Evolutionary conservation across 352 stramenopile genomes (phyloP), one percentile per base, ranked within the genome.

Genomic region (Phytopythium montanum): DNA sequence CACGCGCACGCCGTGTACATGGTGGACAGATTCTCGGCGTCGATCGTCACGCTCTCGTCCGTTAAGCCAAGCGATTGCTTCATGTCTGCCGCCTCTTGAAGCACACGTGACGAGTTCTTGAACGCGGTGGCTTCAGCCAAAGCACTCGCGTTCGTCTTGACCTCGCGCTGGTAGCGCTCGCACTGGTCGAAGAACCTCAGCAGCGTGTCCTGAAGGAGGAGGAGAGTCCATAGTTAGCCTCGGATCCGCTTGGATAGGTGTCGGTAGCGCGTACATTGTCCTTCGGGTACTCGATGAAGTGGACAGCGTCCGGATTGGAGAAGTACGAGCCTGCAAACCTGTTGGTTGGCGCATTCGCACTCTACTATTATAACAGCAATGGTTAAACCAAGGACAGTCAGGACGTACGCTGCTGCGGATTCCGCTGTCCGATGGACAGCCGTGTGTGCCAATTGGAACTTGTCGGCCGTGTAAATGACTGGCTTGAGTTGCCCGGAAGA

Each of bases 141-240:
- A 10, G 65, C 65, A 14, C 61, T 72, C 23, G 61, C 28, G 50
- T 89, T 88, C 0, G 70, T 60, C 31, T 70, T 72, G n/a, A 91
- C 70, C 2, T 85, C 68, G 23, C 54, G 59, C 28, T 71, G 64
- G 55, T 88, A 91, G 14, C 72, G 72, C 8, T 70, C 56, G 28
- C 81, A 91, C 21, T 70, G 56, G 41, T 88, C 81, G 60, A 81
- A 89, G 62, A 87, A 89, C 0, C 81, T 72, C 28, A 88, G 60
- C 0, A 87, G 56, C 5, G 57, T 38, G 39, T 88, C 79, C 75
- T 86, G 39, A 5, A 41, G 4, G 0, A 44, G n/a, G n/a, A n/a
- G n/a, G n/a, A 16, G 31, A 0, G 34, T 16, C 45, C 33, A 16
- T 36, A 38, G 19, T 51, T 33, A 34, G 19, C 25, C 5, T 46